These are phyloP conservation scores for Globisporangium perplexum DNA, from an alignment of 352 stramenopile species.

Conservation along the genomic window DNA sequence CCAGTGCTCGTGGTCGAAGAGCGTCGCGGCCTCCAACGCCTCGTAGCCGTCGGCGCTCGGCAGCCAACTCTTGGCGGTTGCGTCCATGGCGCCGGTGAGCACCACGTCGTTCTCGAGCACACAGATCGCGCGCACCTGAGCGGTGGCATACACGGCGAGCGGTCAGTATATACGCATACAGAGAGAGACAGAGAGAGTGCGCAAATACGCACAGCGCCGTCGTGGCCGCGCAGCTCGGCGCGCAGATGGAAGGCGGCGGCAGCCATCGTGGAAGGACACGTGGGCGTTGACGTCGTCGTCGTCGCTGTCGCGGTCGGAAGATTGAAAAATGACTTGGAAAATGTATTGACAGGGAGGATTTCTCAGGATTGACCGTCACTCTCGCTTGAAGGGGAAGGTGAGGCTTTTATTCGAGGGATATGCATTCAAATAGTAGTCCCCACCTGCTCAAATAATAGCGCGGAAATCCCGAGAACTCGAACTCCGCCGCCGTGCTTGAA, in stretches of 20 bases:
- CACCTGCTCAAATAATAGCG: no score
- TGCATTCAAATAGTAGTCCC: no score
- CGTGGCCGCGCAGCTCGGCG: conserved; percentile 64
- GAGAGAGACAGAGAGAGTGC: not conserved
- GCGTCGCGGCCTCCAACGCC: conserved; percentile 39
- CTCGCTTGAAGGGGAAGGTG: no score
- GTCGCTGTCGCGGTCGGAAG: no score
- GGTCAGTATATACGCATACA: not conserved
- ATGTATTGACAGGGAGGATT: not conserved
- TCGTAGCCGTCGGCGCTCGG: conserved; percentile 25
- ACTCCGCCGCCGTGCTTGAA: no score
- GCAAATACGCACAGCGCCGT: conserved; percentile 52
- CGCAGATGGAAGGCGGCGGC: conserved; percentile 15
- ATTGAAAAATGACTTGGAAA: not conserved
- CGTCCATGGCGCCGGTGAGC: conserved; percentile 78
- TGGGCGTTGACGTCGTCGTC: no score
- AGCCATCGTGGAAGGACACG: not conserved
- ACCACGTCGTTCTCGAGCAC: conserved; percentile 42
- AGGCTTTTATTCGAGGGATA: no score
- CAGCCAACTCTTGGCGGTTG: conserved; percentile 46
- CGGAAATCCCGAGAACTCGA: no score
- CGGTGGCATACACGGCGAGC: not conserved
- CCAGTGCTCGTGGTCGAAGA: conserved; percentile 84
- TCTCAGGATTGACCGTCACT: no score
- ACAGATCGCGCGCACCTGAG: conserved; percentile 57